Conservation (phyloP, 306 rosid species). For the Argentina anserina region DNA sequence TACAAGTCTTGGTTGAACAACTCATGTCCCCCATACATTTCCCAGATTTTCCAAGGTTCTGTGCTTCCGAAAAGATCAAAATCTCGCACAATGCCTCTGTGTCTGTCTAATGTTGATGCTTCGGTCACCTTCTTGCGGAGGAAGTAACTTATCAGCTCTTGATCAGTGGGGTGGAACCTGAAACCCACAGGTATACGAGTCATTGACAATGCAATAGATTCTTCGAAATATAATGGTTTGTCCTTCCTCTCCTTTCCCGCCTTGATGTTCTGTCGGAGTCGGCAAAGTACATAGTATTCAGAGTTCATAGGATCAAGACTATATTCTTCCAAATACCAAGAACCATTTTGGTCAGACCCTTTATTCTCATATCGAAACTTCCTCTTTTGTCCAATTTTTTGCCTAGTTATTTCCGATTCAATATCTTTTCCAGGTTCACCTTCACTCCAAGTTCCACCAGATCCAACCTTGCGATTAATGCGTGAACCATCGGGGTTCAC, state of each 20-base stretch:
- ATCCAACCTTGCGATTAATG: background rate
- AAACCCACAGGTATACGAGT: background rate
- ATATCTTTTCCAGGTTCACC: background rate
- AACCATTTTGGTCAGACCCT: background rate
- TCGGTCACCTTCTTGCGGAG: background rate
- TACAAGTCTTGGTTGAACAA: background rate
- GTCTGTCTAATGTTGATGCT: background rate
- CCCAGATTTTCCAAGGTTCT: background rate
- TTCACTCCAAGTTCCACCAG: background rate
- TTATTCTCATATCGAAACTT: background rate
- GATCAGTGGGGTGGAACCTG: background rate
- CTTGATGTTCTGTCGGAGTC: background rate
- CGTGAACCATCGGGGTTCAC: background rate
- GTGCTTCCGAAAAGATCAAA: background rate
- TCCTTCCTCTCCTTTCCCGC: background rate
- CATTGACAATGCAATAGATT: background rate
- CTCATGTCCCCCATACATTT: background rate
- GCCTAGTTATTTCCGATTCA: background rate
- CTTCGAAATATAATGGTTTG: background rate
- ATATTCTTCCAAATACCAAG: background rate
- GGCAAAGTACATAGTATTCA: background rate
- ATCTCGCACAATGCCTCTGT: background rate
- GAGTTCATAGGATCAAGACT: background rate
- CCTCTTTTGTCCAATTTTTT: background rate
- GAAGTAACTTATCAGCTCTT: background rate